Evolutionary conservation across 208 protist genomes (phyloP).

Genomic region (Leptomonas pyrrhocoris): DNA sequence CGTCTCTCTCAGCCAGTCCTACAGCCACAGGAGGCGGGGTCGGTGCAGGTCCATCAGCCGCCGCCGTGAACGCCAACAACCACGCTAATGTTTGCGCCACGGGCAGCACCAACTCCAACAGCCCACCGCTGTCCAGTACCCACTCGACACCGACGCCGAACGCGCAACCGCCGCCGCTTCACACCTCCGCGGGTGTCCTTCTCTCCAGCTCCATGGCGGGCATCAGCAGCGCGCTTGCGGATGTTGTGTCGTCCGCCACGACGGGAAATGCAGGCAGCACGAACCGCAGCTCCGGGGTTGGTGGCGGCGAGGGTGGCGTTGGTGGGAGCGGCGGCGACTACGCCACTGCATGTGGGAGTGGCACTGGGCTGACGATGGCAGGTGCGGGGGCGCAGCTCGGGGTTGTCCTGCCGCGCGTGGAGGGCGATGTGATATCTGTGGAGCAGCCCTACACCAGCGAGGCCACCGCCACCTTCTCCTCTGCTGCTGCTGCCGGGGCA

Average conservation of each 20-base stretch:
- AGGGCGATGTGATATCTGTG: slow-evolving; percentile 61
- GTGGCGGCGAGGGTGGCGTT: background rate
- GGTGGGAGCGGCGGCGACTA: background rate
- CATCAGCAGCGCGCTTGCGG: slow-evolving; percentile 15
- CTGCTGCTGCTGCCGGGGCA: background rate
- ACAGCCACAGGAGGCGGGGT: background rate
- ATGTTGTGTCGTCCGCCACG: slow-evolving; percentile 20
- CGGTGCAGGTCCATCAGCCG: background rate
- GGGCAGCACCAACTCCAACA: background rate
- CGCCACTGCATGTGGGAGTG: background rate
- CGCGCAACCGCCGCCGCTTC: background rate
- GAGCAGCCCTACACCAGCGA: slow-evolving; percentile 37
- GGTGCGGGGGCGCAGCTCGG: slow-evolving; percentile 38
- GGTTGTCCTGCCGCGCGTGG: slow-evolving; percentile 66
- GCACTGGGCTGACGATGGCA: background rate
- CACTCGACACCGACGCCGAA: background rate
- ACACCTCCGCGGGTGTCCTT: too few relatives aligned
- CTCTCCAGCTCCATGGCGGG: slow-evolving; percentile 13
- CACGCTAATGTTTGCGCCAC: too few relatives aligned
- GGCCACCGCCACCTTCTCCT: background rate
- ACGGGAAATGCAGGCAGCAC: background rate
- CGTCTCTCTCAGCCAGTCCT: background rate
- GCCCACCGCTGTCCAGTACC: background rate
- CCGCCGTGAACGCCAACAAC: background rate
- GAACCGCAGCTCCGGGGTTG: background rate